Percentiles rank a stretch among this genome's conserved stretches.
Evolutionary conservation across 1,284 basidiomycete species (phyloP).

Genomic region (Thelephora terrestris): DNA sequence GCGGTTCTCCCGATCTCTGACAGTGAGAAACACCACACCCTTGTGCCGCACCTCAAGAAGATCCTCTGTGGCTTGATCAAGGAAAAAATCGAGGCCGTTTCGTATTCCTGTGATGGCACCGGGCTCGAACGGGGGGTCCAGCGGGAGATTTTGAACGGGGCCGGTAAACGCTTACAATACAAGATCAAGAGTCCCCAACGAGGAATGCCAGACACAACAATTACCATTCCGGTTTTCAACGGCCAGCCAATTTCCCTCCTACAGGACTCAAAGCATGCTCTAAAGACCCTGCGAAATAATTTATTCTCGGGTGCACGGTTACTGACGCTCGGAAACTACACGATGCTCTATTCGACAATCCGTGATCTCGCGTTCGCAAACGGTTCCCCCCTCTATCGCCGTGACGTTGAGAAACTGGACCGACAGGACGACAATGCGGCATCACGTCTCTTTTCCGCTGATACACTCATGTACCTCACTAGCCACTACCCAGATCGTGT

Average conservation of each 20-base stretch:
- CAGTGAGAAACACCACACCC: conserved; percentile 9
- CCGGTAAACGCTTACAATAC: too few species aligned
- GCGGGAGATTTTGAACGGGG: too few species aligned
- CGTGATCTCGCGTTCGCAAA: conserved; percentile 1
- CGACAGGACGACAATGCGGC: too few species aligned
- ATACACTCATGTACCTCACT: conserved; percentile 15
- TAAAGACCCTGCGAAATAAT: conserved; percentile 24
- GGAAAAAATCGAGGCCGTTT: conserved; percentile 6
- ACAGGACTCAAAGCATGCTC: conserved; percentile 24
- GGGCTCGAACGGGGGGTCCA: conserved; percentile 16
- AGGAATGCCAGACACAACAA: too few species aligned
- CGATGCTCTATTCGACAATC: conserved; percentile 4
- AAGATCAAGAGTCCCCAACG: too few species aligned
- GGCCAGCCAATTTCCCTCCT: conserved; percentile 13
- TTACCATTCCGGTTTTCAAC: conserved; percentile 9
- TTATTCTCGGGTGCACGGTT: too few species aligned
- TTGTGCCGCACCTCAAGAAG: conserved; percentile 7
- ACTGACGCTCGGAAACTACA: too few species aligned
- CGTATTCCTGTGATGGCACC: conserved; percentile 13
- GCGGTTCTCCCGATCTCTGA: conserved; percentile 18
- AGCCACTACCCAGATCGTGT: conserved; percentile 13
- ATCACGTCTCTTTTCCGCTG: conserved; percentile 23
- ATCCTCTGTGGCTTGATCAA: conserved; percentile 8
- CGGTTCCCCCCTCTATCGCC: conserved; percentile 17
- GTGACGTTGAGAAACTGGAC: conserved; percentile 30